These are phyloP conservation scores for Hemileccinum rubropunctum DNA, from an alignment of 768 basidiomycete species.

Conservation along the genomic window DNA sequence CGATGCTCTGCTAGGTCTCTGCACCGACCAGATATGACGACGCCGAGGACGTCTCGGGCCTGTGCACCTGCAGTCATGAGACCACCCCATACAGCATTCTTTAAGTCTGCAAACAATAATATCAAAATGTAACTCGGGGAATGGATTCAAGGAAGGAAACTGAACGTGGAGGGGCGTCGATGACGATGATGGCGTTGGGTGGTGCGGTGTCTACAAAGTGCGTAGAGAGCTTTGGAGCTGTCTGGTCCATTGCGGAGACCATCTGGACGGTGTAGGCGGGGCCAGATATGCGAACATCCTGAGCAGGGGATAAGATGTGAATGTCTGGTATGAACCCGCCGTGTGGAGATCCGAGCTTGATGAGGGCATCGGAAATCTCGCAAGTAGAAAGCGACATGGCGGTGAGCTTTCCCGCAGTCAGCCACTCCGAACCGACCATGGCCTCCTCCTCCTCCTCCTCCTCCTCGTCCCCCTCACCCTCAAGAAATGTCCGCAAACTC, in stretches of 20 bases:
- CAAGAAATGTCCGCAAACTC: constrained; percentile 32
- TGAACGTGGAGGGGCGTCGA: constrained; percentile 71
- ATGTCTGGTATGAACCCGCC: constrained; percentile 87
- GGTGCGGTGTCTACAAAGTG: constrained; percentile 86
- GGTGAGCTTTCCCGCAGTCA: constrained; percentile 6
- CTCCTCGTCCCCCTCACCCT: constrained; percentile 8
- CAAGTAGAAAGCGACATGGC: constrained; percentile 57
- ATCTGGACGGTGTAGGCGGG: constrained; percentile 89
- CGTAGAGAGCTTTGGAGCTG: constrained; percentile 57
- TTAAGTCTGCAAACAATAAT: constrained; percentile 46
- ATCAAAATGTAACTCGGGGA: not conserved
- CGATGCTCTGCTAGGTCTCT: constrained; percentile 82
- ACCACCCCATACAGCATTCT: constrained; percentile 90
- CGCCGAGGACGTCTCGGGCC: constrained; percentile 65
- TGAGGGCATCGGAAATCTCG: constrained; percentile 86
- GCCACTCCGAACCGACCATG: constrained; percentile 6
- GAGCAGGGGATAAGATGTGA: constrained; percentile 40
- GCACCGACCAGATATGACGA: constrained; percentile 81
- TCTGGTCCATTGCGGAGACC: constrained; percentile 56
- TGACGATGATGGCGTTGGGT: constrained; percentile 63
- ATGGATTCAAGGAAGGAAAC: constrained; percentile 19
- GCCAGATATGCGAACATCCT: constrained; percentile 53
- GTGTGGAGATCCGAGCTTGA: constrained; percentile 68
- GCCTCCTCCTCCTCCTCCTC: constrained; percentile 7
- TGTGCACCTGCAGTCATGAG: constrained; percentile 87